These are phyloP conservation scores for Rhodotorula paludigena DNA, from an alignment of 768 basidiomycete species.

Conservation along the genomic window DNA sequence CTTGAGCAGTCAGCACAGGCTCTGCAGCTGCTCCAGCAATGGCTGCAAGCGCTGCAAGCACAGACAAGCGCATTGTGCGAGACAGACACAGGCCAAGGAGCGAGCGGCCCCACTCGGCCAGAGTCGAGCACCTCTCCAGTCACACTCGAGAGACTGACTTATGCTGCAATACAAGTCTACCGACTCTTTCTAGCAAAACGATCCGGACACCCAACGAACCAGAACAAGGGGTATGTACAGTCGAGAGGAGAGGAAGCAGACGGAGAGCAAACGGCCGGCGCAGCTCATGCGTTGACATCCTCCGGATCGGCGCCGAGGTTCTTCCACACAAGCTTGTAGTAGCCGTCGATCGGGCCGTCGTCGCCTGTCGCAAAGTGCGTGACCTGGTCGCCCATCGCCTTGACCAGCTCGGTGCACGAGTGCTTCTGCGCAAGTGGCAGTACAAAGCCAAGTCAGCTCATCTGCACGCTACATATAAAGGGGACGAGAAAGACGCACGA, in stretches of 20 bases:
- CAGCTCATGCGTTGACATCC: neutral
- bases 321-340: constrained; percentile 8
- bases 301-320: neutral
- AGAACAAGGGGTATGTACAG: too few species aligned
- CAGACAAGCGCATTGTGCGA: neutral
- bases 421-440: neutral
- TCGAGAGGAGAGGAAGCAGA: too few species aligned
- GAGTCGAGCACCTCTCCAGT: neutral
- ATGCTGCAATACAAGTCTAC: too few species aligned
- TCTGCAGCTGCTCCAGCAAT: neutral
- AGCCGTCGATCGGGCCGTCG: constrained; percentile 14
- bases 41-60: neutral
- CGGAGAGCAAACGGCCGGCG: too few species aligned
- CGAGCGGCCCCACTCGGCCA: neutral
- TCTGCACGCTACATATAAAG: neutral
- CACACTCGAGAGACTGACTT: neutral
- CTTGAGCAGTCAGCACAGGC: neutral
- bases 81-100: neutral
- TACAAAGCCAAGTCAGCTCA: neutral
- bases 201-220: too few species aligned
- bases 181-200: too few species aligned
- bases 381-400: constrained; percentile 16
- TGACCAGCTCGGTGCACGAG: constrained; percentile 28
- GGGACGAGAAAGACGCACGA: constrained; percentile 20
- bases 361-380: constrained; percentile 11